Base-by-base conservation (phyloP, 2,329 filamentous ascomycete genomes). In the Fusarium fujikuroi region DNA sequence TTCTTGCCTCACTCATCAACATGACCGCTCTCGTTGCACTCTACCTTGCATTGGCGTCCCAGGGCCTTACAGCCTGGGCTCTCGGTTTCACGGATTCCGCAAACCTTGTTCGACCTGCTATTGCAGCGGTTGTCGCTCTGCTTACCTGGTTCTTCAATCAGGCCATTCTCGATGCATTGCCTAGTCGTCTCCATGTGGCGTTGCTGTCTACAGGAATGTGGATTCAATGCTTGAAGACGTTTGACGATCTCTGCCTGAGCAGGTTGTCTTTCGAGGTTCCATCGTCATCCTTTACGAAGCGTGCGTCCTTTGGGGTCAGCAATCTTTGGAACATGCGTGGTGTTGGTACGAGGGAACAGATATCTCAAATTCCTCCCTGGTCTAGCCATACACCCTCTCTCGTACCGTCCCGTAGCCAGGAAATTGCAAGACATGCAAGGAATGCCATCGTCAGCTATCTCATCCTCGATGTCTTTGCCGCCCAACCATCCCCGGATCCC, bases 291-390 rank as follows among this genome's bases (percentile, higher is more conserved):
- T 40, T 56, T 21, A 32, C 36, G 5, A 43, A 32, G 5, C 64
- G 60, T 32, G 7, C 60, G 4, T 15, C 12, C 2, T 75, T 72
- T 39, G 72, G 71, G 8, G 15, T 70, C 9, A 46, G 46, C 11
- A 70, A 52, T n/a, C 56, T 74, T 18, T 74, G 72, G 72, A 75
- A 74, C 15, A 67, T 72, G 61, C 53, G 72, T 46, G 71, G 72
- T 11, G 32, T 74, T 3, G 60, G 65, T 9, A 74, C 72, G 12
- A 64, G 28, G 3, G 49, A 36, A 9, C 28, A 50, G 44, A 70
- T 72, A 50, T 44, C 59, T 3, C 44, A 59, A 25, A 54, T 74
- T 5, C 56, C 68, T 12, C 46, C 15, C 9, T 72, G 65, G 72
- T 50, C 59, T n/a, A n/a, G 16, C 21, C 21, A 44, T 3, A 18